Evolutionary conservation across 2,329 filamentous ascomycete species (phyloP).

Genomic region (Elsinoe fawcettii): DNA sequence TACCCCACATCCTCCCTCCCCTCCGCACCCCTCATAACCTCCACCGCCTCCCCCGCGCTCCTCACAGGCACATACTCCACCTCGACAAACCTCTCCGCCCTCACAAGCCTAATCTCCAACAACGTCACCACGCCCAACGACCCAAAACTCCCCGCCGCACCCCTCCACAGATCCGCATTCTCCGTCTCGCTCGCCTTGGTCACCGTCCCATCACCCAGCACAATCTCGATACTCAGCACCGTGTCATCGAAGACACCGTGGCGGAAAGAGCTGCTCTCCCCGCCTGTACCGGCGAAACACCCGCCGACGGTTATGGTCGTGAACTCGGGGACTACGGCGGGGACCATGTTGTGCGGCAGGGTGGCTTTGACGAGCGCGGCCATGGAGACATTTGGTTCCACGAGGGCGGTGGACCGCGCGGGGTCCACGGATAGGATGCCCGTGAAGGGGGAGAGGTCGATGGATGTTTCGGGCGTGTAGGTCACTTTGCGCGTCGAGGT

Average conservation of each 20-base stretch:
- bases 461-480: constrained; percentile 34
- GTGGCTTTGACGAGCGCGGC: constrained; percentile 54
- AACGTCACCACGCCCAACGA: constrained; percentile 55
- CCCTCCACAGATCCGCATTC: constrained; percentile 50
- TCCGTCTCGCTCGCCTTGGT: constrained; percentile 41
- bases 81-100: constrained; percentile 51
- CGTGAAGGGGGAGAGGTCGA: constrained; percentile 44
- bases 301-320: constrained; percentile 62
- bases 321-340: constrained; percentile 63
- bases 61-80: constrained; percentile 53
- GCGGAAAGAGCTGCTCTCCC: constrained; percentile 59
- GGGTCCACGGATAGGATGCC: constrained; percentile 40
- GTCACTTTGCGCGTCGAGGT: constrained; percentile 42
- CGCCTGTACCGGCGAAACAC: constrained; percentile 58
- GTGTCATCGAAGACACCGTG: constrained; percentile 60
- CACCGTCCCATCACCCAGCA: constrained; percentile 52
- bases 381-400: constrained; percentile 65
- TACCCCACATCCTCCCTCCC: constrained; percentile 48
- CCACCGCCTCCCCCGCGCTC: constrained; percentile 42
- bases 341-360: constrained; percentile 48
- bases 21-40: constrained; percentile 42
- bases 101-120: constrained; percentile 51
- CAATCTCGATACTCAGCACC: constrained; percentile 55
- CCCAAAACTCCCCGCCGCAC: constrained; percentile 52
- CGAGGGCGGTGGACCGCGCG: constrained; percentile 40